These are phyloP conservation scores for Penicillium dipodomyicola DNA, from an alignment of 495 filamentous ascomycete species.

Conservation along the genomic window DNA sequence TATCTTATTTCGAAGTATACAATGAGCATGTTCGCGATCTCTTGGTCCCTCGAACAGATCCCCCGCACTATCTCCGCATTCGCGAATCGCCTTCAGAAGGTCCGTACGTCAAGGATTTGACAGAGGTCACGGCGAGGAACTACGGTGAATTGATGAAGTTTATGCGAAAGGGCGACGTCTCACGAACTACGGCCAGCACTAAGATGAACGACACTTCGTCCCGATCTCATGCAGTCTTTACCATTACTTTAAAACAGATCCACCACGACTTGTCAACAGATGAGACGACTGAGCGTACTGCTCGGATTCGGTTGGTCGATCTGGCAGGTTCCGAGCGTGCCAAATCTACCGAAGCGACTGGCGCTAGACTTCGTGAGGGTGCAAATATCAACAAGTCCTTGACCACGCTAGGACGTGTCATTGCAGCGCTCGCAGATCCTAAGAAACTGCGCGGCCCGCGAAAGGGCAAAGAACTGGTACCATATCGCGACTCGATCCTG, in stretches of 20 bases:
- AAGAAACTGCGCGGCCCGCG: constrained; percentile 54
- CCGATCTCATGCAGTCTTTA: constrained; percentile 95
- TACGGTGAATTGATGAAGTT: constrained; percentile 79
- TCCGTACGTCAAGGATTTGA: constrained; percentile 96
- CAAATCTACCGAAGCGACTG: constrained; percentile 93
- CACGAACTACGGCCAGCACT: constrained; percentile 88
- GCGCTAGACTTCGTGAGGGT: constrained; percentile 84
- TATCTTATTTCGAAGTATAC: constrained; percentile 99
- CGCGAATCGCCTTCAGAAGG: constrained; percentile 93
- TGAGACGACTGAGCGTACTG: constrained; percentile 89
- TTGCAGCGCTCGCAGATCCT: constrained; percentile 91
- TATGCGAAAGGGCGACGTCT: constrained; percentile 87
- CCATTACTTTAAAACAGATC: constrained; percentile 95
- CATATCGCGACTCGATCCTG: constrained; percentile 94
- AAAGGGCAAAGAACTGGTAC: constrained; percentile 70
- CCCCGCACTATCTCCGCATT: constrained; percentile 93
- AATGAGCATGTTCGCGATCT: constrained; percentile 98
- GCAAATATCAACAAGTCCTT: constrained; percentile 99
- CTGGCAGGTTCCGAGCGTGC: constrained; percentile 93
- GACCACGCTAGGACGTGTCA: constrained; percentile 91
- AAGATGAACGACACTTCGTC: constrained; percentile 99
- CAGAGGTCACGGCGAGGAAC: constrained; percentile 82
- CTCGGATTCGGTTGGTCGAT: constrained; percentile 93
- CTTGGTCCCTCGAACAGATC: constrained; percentile 69
- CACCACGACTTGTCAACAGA: constrained; percentile 91